Conservation (phyloP, 495 filamentous ascomycete species). For the Neurospora sp. region DNA sequence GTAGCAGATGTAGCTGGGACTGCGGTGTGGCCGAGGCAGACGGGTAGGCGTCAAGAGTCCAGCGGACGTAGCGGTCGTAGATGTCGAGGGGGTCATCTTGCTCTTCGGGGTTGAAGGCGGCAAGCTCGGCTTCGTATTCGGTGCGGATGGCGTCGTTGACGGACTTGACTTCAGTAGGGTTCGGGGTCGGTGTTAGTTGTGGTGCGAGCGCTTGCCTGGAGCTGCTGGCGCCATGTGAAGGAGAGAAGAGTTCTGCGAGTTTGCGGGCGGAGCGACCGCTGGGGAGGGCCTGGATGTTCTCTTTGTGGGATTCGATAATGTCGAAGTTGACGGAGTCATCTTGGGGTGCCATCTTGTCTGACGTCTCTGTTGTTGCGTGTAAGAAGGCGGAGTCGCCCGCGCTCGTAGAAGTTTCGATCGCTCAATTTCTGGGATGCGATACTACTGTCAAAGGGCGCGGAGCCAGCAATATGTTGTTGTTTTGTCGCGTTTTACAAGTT, state of each 20-base stretch:
- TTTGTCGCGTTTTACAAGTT: background rate
- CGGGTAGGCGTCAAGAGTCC: conserved; percentile 91
- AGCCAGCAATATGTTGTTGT: background rate
- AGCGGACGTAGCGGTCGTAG: conserved; percentile 93
- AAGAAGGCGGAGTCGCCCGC: background rate
- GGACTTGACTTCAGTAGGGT: conserved; percentile 58
- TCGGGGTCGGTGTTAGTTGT: conserved; percentile 32
- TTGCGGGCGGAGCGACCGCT: conserved; percentile 84
- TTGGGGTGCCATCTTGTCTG: conserved; percentile 34
- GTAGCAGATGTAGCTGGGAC: conserved; percentile 75
- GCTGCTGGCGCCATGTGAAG: conserved; percentile 44
- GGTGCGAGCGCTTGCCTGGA: conserved; percentile 9
- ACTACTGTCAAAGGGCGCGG: background rate
- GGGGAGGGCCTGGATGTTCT: conserved; percentile 91
- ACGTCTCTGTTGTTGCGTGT: background rate
- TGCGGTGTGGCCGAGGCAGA: conserved; percentile 85
- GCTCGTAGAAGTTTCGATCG: background rate
- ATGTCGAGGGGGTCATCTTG: conserved; percentile 92
- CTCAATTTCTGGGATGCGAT: background rate
- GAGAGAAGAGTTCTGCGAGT: conserved; percentile 74
- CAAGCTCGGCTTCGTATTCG: conserved; percentile 79
- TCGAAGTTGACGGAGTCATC: conserved; percentile 72
- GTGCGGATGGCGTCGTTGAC: conserved; percentile 66
- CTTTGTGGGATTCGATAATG: conserved; percentile 91
- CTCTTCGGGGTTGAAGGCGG: conserved; percentile 51